Percentiles rank a stretch among this genome's conserved stretches.
Evolutionary conservation across 371 early-diverging fungal species (phyloP).

Genomic region (Mortierella sp.): DNA sequence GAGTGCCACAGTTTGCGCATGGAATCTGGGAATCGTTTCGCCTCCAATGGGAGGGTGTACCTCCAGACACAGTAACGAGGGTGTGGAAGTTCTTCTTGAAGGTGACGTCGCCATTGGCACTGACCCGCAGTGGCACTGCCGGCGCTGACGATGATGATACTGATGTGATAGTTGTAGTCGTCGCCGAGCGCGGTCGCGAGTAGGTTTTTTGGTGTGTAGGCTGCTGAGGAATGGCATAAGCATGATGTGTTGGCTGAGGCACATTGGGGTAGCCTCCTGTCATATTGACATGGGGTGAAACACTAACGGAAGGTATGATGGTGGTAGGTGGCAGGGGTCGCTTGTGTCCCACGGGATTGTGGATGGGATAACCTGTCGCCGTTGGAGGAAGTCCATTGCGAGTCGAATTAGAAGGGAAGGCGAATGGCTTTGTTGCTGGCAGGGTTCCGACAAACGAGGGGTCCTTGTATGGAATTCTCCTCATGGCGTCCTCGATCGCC

Average conservation of each 20-base stretch:
- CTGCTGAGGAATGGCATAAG: conserved; percentile 39
- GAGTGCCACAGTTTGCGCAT: conserved; percentile 49
- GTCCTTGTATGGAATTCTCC: conserved; percentile 62
- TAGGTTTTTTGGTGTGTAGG: conserved; percentile 43
- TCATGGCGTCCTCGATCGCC: conserved; percentile 65
- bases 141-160: background rate
- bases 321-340: conserved; percentile 23
- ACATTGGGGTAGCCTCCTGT: conserved; percentile 51
- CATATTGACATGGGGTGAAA: conserved; percentile 54
- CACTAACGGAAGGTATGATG: conserved; percentile 41
- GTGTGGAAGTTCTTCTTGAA: conserved; percentile 52
- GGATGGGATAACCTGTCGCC: conserved; percentile 18
- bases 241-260: conserved; percentile 33
- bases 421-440: conserved; percentile 69
- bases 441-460: conserved; percentile 67
- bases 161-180: background rate
- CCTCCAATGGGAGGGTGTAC: conserved; percentile 48
- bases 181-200: conserved; percentile 20
- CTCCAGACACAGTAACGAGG: conserved; percentile 33
- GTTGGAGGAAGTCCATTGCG: conserved; percentile 41
- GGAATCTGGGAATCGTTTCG: conserved; percentile 50
- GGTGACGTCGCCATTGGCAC: conserved; percentile 42
- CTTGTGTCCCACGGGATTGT: conserved; percentile 28
- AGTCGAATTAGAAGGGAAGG: conserved; percentile 62
- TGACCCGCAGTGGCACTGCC: conserved; percentile 31